These are phyloP conservation scores for Begonia peltatifolia DNA, from an alignment of 306 rosid genomes.

Conservation along the genomic window DNA sequence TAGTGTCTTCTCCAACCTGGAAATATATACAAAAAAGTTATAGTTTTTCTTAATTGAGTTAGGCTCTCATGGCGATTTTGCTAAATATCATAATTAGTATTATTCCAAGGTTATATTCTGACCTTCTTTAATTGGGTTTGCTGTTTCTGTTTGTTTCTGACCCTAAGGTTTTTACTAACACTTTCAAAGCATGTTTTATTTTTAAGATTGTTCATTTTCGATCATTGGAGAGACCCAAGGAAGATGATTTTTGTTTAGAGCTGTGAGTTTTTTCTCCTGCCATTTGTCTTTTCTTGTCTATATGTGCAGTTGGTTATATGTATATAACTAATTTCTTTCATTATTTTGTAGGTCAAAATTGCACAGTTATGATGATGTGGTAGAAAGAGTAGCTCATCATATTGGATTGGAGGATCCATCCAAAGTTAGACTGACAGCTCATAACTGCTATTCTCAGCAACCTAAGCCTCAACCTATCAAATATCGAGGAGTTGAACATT, in stretches of 20 bases:
- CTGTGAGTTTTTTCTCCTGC: slow-evolving; percentile 37
- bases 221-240: slow-evolving; percentile 75
- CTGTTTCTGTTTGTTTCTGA: no score
- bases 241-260: slow-evolving; percentile 72
- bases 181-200: slow-evolving; percentile 4
- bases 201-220: slow-evolving; percentile 83
- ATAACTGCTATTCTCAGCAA: slow-evolving; percentile 80
- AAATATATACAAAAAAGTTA: no score
- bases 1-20: no score
- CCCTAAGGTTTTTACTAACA: no score
- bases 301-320: no score
- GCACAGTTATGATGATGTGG: slow-evolving; percentile 57
- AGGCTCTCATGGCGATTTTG: no score
- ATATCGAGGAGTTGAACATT: slow-evolving; percentile 59
- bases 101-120: no score
- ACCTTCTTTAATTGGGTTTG: no score
- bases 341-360: slow-evolving; percentile 40
- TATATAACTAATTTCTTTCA: not conserved
- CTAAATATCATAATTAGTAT: no score
- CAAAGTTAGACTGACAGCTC: slow-evolving; percentile 74
- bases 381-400: slow-evolving; percentile 46
- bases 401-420: slow-evolving; percentile 65
- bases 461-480: slow-evolving; percentile 83
- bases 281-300: not conserved
- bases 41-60: no score